A percentile compares a stretch with the other conserved stretches of the same genome.
phyloP scores from a whole-genome alignment of 805 yeast genomes.

The Maudiozyma saulgeensis region DNA sequence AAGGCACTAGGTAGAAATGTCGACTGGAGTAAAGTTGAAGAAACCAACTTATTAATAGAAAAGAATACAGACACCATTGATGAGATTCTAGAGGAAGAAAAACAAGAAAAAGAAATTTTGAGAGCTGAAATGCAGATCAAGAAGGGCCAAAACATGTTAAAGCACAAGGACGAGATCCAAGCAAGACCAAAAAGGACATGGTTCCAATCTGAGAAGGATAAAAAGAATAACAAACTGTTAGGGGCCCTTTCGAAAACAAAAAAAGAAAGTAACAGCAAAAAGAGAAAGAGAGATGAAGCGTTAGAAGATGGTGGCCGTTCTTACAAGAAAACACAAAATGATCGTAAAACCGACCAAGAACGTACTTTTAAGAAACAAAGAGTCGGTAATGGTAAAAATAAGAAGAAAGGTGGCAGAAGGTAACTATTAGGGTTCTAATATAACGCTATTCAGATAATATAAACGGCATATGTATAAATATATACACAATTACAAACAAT shows the following conservation, averaged over 20 bases:
- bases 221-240: conserved; percentile 30
- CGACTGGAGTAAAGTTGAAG: conserved; percentile 81
- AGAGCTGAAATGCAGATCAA: conserved; percentile 85
- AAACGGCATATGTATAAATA: no score
- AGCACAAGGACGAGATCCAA: conserved; percentile 71
- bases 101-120: conserved; percentile 74
- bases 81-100: conserved; percentile 80
- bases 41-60: conserved; percentile 50
- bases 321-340: conserved; percentile 73
- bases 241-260: conserved; percentile 40
- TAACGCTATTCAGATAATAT: no score
- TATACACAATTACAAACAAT: no score
- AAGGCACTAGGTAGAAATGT: conserved; percentile 76
- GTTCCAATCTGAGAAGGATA: conserved; percentile 59
- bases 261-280: conserved; percentile 48
- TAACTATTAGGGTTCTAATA: background rate
- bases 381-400: conserved; percentile 20
- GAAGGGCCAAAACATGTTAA: conserved; percentile 77
- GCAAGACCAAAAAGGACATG: conserved; percentile 93
- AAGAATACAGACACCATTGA: conserved; percentile 50
- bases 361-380: conserved; percentile 31
- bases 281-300: conserved; percentile 62
- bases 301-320: conserved; percentile 46
- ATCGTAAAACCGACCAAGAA: conserved; percentile 47
- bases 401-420: conserved; percentile 4